Evolutionary conservation across 1,284 basidiomycete genomes (phyloP), one percentile per base, ranked within the genome.

Genomic region (Fomitopsis pinicola): DNA sequence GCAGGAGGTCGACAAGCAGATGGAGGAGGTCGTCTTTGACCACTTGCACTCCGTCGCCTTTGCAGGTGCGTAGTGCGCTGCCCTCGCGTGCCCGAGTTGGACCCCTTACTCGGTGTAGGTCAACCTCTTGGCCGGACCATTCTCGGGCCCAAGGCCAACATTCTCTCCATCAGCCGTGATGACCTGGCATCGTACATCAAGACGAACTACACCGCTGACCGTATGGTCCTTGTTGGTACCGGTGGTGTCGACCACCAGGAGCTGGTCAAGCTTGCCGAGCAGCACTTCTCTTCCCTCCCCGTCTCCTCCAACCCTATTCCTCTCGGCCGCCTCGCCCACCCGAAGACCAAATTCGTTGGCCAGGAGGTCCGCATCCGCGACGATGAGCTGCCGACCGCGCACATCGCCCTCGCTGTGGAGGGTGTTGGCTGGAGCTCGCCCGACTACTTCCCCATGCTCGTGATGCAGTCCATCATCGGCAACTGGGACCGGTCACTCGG

Each of bases 401-500:
- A 99, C 82, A 82, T 99, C 72, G 97, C 97, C 66, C 91, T 99
- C 70, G 94, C 97, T 58, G 95, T 99, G 54, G 96, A 99, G 77
- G 97, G 97, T 77, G 96, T 97, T 64, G 89, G 94, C 78, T 98
- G 97, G 97, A 92, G 89, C 72, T 95, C 92, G 40, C 96, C 96
- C 55, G 97, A 99, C 81, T 98, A 98, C 84, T 99, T 94, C 89
- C 94, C 96, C 65, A 97, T 99, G 95, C 89, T 98, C 77, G 96
- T 96, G 72, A 94, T 98, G 88, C 95, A 98, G 78, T 90, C 87
- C 73, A 95, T 99, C 80, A 92, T 99, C 77, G 97, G 97, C 68
- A 99, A 98, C 87, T 99, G 97, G 97, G 97, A 99, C 77, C 91
- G 97, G 71, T 94, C 92, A 62, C 88, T 99, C 70, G 97, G 97